These are phyloP conservation scores for Tuber umbilicatum DNA, from an alignment of 495 filamentous ascomycete species.

Conservation along the genomic window DNA sequence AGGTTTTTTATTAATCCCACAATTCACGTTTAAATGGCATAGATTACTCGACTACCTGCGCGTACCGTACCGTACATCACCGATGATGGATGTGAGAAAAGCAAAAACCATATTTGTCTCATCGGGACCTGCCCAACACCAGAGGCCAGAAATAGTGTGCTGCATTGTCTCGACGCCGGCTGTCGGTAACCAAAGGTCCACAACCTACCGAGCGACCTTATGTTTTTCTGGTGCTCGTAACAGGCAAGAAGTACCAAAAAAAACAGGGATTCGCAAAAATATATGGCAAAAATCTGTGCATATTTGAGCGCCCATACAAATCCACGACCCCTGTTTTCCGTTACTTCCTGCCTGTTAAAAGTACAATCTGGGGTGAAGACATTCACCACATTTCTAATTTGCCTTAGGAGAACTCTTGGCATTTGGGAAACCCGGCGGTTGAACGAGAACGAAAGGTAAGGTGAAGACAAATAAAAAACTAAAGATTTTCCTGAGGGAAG, in stretches of 20 bases:
- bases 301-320: background rate
- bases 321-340: background rate
- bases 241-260: background rate
- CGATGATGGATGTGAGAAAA: slow-evolving; percentile 16
- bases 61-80: slow-evolving; percentile 17
- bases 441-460: background rate
- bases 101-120: slow-evolving; percentile 1
- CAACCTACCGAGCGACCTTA: slow-evolving; percentile 26
- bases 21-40: slow-evolving; percentile 19
- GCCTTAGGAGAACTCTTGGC: background rate
- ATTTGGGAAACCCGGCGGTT: background rate
- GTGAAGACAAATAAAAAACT: background rate
- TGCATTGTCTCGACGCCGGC: slow-evolving; percentile 19
- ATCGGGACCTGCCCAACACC: slow-evolving; percentile 22
- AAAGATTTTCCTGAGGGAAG: background rate
- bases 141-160: slow-evolving; percentile 20
- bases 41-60: slow-evolving; percentile 4
- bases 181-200: slow-evolving; percentile 32
- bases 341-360: background rate
- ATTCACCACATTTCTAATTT: background rate
- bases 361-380: background rate
- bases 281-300: background rate
- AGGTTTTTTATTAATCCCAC: slow-evolving; percentile 12
- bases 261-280: slow-evolving; percentile 1
- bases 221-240: slow-evolving; percentile 27